Evolutionary conservation across 176 grass and related monocot genomes (phyloP), one percentile per base, ranked within the genome.

Genomic region (Oryza nivara): DNA sequence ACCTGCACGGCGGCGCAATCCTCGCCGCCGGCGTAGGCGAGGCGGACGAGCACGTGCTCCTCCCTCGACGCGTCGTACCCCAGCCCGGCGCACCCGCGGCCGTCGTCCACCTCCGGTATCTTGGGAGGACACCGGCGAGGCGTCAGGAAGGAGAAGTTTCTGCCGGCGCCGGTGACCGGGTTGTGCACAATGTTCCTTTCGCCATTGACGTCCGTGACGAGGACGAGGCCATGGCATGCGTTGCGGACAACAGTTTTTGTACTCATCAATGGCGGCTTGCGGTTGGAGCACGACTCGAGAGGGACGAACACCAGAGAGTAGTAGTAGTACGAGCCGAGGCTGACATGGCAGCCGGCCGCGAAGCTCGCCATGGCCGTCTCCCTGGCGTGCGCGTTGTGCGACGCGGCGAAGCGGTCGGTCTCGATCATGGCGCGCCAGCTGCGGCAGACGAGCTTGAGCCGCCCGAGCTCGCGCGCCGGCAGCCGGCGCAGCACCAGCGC

Each of bases 1-100:
- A 38, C 4, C 36, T 38, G 36, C 36, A 38, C 36, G 36, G 5
- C 2, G 28, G 28, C 28, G 46, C 46, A 74, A 14, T 1, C 22
- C 9, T 44, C 43, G 32, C 67, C 11, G 7, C 47, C 19, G 23
- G 68, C 9, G 6, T 73, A 48, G 38, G 23, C 11, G 38, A 83
- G 20, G 0, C 0, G 17, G 4, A 83, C 11, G 16, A 82, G 10
- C 54, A 82, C 40, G 15, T 82, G 54, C 23, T 73, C 38, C 40
- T 73, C 54, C 54, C 23, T 82, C 3, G 73, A 82, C 10, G 12
- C 9, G 56, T 83, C 70, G 70, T 83, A 66, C 70, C 56, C 70
- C 4, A 74, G 44, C 17, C 56, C 81, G 58, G 19, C 16, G 54
- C 70, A 82, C 17, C 58, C 25, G 28, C 9, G 10, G 10, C 5